Evolutionary conservation across 495 filamentous ascomycete genomes (phyloP), one percentile per base, ranked within the genome.

Genomic region (Podospora pseudoanserina): DNA sequence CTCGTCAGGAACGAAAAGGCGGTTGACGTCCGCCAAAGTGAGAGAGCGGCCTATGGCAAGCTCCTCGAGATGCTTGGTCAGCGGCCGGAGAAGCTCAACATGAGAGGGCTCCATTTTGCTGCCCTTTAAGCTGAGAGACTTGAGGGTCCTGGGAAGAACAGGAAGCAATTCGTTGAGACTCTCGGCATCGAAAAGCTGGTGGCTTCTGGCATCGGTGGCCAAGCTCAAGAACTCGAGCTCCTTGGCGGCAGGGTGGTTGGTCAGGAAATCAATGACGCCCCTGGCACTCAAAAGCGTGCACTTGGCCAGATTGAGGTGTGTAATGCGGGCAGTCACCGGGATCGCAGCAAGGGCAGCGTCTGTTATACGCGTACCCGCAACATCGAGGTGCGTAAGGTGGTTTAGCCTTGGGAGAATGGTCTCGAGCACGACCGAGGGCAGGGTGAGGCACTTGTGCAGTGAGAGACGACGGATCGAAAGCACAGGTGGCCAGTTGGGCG

Each of bases 61-160:
- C 74, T 95, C 92, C 75, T 95, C 91, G 44, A 96, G 75, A 69
- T 93, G 90, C 75, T 92, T 92, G 27, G 90, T 91, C 68, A 94
- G 78, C 13, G 90, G 89, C n/a, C 81, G 78, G 32, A 96, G 77
- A 19, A 88, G 78, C 3, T 87, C 80, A 13, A 90, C 82, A 72
- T 94, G 91, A 5, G 82, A 81, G 0, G 84, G 77, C 32, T 83
- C 84, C 78, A 95, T 89, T 74, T 87, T 88, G 67, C 86, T 87
- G 28, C 92, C 92, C 54, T 89, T 92, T 30, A 96, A 77, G 75
- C 91, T 94, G 63, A 96, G 82, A 32, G 89, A 92, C 27, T 86
- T 86, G 32, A 96, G 86, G 19, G 88, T 88, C 27, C 79, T 67
- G 0, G 92, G 92, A 15, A 96, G 84, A 27, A 84, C 74, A 4